phyloP scores from a whole-genome alignment of 192 early-diverging fungal species.

The Rhizophagus sp. region DNA sequence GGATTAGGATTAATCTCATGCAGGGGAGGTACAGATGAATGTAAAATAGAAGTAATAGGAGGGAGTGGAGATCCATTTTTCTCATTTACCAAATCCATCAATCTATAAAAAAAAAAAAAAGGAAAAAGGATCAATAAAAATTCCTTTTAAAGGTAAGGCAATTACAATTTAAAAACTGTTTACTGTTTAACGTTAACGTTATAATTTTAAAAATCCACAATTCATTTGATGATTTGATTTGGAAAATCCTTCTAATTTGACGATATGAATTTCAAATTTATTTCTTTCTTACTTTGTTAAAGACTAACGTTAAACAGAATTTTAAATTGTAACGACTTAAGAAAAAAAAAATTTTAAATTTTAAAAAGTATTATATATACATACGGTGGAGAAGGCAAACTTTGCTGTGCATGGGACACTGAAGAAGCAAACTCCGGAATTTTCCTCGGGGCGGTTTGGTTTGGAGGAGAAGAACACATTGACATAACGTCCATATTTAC shows the following conservation, averaged over 20 bases:
- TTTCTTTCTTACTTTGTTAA: neutral
- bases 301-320: neutral
- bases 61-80: neutral
- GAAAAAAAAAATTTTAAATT: neutral
- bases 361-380: no score
- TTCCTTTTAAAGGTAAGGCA: no score
- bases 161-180: no score
- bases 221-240: no score
- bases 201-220: no score
- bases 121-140: neutral
- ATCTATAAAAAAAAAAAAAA: neutral
- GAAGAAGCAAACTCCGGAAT: neutral
- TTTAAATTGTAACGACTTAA: neutral
- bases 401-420: neutral
- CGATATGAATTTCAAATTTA: no score
- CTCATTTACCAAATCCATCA: neutral
- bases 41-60: neutral
- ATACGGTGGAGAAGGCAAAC: slow-evolving; percentile 6
- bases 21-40: neutral
- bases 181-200: no score
- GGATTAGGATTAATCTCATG: neutral
- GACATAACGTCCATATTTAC: neutral
- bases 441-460: neutral
- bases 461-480: neutral
- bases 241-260: no score